Conservation (phyloP, 1,284 basidiomycete species). For the Phaffia rhodozyma region DNA sequence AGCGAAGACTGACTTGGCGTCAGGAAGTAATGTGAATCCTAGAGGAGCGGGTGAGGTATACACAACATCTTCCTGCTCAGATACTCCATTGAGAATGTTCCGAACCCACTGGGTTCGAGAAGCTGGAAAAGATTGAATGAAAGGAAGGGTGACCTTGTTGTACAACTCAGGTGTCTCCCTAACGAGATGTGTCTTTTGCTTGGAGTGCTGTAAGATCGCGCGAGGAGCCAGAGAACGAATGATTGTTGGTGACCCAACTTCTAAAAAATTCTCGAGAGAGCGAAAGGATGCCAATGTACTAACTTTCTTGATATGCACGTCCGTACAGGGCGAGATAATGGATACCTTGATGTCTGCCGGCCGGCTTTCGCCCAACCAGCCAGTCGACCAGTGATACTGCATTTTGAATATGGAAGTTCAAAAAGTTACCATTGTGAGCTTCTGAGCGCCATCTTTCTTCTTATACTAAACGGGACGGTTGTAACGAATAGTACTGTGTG, state of each 20-base stretch:
- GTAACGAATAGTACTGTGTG: neutral
- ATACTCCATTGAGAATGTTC: slow-evolving; percentile 67
- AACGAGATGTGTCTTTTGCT: slow-evolving; percentile 59
- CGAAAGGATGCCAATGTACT: slow-evolving; percentile 11
- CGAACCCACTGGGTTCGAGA: slow-evolving; percentile 77
- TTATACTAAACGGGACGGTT: neutral
- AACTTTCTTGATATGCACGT: slow-evolving; percentile 67
- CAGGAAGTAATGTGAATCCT: slow-evolving; percentile 74
- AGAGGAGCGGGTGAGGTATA: slow-evolving; percentile 46
- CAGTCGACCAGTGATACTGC: slow-evolving; percentile 35
- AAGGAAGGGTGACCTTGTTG: slow-evolving; percentile 56
- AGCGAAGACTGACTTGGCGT: slow-evolving; percentile 55
- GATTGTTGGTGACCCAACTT: neutral
- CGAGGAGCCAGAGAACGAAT: neutral
- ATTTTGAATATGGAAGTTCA: neutral
- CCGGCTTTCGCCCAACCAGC: slow-evolving; percentile 20
- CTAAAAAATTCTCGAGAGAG: neutral
- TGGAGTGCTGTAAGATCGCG: slow-evolving; percentile 53
- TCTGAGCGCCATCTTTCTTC: no score
- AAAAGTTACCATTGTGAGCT: neutral
- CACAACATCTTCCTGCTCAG: slow-evolving; percentile 67
- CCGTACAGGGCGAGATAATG: slow-evolving; percentile 68
- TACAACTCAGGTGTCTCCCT: slow-evolving; percentile 70
- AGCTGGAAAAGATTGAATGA: slow-evolving; percentile 59
- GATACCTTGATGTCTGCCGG: slow-evolving; percentile 41